A percentile compares a stretch with the other conserved stretches of the same genome.
phyloP scores from a whole-genome alignment of 2,329 filamentous ascomycete genomes.

The Nemania bipapillata region DNA sequence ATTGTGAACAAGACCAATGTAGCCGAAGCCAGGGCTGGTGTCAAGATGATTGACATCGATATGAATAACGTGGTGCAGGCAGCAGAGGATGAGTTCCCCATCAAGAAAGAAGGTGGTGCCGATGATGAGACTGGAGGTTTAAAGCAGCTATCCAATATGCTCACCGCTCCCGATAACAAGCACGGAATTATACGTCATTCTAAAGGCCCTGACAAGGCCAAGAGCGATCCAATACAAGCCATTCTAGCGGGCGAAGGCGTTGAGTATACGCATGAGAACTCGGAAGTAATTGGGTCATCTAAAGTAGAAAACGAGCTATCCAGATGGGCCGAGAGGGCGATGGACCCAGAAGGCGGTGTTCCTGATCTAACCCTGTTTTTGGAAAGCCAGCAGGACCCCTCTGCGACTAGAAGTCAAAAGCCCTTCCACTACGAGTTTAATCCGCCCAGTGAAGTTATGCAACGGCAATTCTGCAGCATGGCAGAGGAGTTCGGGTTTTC shows the following conservation, averaged over 20 bases:
- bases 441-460: conserved; percentile 77
- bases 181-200: conserved; percentile 51
- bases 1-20: conserved; percentile 99
- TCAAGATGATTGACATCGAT: conserved; percentile 81
- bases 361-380: conserved; percentile 69
- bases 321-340: conserved; percentile 74
- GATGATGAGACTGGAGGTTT: conserved; percentile 75
- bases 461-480: conserved; percentile 91
- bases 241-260: conserved; percentile 90
- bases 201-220: conserved; percentile 55
- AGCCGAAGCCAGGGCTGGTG: conserved; percentile 87
- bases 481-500: conserved; percentile 80
- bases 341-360: conserved; percentile 58
- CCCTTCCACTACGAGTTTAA: conserved; percentile 67
- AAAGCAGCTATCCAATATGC: conserved; percentile 75
- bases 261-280: conserved; percentile 95
- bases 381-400: conserved; percentile 57
- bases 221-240: conserved; percentile 82
- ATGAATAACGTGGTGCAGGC: conserved; percentile 70
- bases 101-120: conserved; percentile 60
- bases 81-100: conserved; percentile 57
- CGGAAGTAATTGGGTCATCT: conserved; percentile 91
- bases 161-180: conserved; percentile 61
- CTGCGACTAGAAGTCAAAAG: conserved; percentile 41
- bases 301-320: conserved; percentile 88